A percentile compares a stretch with the other conserved stretches of the same genome.
Evolutionary conservation across 345 rosid species (phyloP).

Genomic region (Litchi chinensis): DNA sequence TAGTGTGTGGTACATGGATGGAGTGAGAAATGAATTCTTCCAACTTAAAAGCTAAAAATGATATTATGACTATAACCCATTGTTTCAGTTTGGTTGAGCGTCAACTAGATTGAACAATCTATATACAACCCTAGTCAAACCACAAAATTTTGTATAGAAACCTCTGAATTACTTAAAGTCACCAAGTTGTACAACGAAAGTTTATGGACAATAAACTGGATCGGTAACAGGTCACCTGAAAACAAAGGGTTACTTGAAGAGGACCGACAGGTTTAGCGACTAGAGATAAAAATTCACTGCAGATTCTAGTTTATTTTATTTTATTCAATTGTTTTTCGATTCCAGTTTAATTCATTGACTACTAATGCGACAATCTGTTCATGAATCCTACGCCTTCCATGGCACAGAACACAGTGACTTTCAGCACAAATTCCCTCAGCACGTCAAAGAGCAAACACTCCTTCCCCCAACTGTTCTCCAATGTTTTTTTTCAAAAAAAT

Average conservation of each 20-base stretch:
- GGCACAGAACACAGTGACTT: constrained; percentile 75
- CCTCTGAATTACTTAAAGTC: constrained; percentile 25
- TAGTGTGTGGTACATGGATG: not conserved
- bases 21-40: not conserved
- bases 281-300: constrained; percentile 22
- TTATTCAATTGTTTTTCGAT: too few species aligned
- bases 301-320: not conserved
- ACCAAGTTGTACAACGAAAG: constrained; percentile 20
- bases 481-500: too few species aligned
- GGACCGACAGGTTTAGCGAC: not conserved
- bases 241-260: constrained; percentile 10
- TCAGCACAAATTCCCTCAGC: constrained; percentile 75
- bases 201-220: constrained; percentile 32
- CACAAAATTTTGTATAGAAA: constrained; percentile 35
- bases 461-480: constrained; percentile 73
- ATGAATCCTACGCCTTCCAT: constrained; percentile 26
- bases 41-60: constrained; percentile 1
- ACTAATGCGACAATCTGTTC: constrained; percentile 24
- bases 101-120: constrained; percentile 37
- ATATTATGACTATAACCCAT: constrained; percentile 21
- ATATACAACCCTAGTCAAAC: constrained; percentile 48
- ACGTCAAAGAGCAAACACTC: constrained; percentile 85
- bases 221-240: constrained; percentile 27
- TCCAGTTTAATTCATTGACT: constrained; percentile 19
- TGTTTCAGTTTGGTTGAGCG: constrained; percentile 19